phyloP scores from a whole-genome alignment of 2,329 filamentous ascomycete species.

The Rutstroemia sp. region DNA sequence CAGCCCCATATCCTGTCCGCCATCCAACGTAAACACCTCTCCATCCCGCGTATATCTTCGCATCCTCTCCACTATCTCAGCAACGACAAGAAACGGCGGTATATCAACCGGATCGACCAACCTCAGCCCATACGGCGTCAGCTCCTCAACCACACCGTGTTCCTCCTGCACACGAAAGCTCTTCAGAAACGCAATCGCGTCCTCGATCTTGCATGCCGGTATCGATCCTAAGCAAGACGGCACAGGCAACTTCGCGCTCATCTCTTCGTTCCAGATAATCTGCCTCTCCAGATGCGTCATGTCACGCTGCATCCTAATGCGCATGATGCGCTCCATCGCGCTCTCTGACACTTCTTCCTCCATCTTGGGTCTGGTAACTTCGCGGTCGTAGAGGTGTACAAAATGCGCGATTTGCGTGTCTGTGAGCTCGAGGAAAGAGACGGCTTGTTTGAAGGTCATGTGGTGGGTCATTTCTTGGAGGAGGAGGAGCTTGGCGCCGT shows the following conservation, averaged over 20 bases:
- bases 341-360: background rate
- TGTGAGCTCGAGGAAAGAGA: background rate
- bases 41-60: background rate
- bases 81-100: background rate
- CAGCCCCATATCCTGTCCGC: background rate
- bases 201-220: background rate
- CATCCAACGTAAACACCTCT: background rate
- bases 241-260: background rate
- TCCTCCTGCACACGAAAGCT: background rate
- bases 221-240: background rate
- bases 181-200: background rate
- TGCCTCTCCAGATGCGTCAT: background rate
- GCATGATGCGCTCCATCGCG: background rate
- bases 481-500: background rate
- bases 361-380: background rate
- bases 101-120: background rate
- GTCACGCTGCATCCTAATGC: background rate
- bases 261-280: background rate
- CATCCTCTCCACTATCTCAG: background rate
- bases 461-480: background rate
- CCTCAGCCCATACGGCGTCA: background rate
- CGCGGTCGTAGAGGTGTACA: accelerated
- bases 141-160: background rate
- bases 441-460: background rate
- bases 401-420: background rate